phyloP scores from a whole-genome alignment of 352 stramenopile genomes.

The Plasmopara muralis region DNA sequence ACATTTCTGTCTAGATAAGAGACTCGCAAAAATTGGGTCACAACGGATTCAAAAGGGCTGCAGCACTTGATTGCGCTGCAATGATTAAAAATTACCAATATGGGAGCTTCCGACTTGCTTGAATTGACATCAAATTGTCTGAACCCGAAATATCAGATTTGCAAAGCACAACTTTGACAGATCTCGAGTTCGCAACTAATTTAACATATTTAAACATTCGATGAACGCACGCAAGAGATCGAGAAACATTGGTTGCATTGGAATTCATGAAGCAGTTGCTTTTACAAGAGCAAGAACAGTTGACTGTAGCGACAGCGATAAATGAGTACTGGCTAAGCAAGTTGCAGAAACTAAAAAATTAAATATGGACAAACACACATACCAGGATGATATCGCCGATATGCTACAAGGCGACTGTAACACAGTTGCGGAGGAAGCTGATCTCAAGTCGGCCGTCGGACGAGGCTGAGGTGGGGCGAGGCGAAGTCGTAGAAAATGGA shows the following conservation, averaged over 20 bases:
- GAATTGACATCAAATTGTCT: conserved; percentile 22
- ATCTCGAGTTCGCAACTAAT: conserved; percentile 28
- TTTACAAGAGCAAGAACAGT: conserved; percentile 25
- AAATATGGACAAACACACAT: conserved; percentile 32
- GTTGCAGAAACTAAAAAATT: conserved; percentile 34
- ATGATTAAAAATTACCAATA: conserved; percentile 32
- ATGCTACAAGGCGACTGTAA: conserved; percentile 13
- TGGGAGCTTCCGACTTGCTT: conserved; percentile 28
- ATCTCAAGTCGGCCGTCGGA: too few species aligned
- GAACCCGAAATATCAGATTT: conserved; percentile 31
- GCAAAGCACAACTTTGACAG: conserved; percentile 35
- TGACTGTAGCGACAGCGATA: conserved; percentile 1
- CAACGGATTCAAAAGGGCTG: conserved; percentile 23
- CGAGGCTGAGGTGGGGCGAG: too few species aligned
- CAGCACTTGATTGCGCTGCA: conserved; percentile 22
- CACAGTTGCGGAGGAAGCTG: too few species aligned
- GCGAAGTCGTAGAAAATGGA: too few species aligned
- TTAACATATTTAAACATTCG: conserved; percentile 37
- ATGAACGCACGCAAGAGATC: conserved; percentile 31
- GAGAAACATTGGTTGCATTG: conserved; percentile 24
- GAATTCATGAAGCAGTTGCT: conserved; percentile 32
- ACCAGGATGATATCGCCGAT: conserved; percentile 30
- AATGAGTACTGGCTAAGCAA: conserved; percentile 28
- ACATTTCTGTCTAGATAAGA: conserved; percentile 16
- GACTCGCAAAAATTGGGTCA: conserved; percentile 38